These are phyloP conservation scores for Fusarium guadeloupense DNA, from an alignment of 2,329 filamentous ascomycete genomes.

Conservation along the genomic window DNA sequence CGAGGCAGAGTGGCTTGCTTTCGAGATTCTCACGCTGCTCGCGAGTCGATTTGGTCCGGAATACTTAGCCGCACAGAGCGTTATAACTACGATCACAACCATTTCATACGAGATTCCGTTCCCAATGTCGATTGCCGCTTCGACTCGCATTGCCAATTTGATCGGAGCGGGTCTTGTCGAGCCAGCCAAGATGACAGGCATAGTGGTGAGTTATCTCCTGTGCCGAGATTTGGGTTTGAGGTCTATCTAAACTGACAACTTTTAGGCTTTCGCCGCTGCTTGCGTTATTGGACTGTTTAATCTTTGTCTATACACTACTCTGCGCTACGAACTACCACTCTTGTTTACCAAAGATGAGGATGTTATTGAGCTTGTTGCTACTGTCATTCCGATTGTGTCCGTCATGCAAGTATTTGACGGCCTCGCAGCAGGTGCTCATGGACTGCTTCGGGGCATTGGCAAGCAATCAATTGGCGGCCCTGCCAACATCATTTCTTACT, in stretches of 20 bases:
- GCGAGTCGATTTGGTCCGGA: slow-evolving; percentile 81
- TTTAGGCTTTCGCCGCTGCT: slow-evolving; percentile 68
- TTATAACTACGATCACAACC: slow-evolving; percentile 79
- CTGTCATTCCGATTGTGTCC: slow-evolving; percentile 81
- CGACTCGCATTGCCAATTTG: slow-evolving; percentile 88
- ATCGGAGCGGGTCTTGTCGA: slow-evolving; percentile 86
- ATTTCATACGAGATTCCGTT: slow-evolving; percentile 94
- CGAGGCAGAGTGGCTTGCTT: slow-evolving; percentile 90
- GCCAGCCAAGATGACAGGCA: slow-evolving; percentile 82
- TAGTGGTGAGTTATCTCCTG: slow-evolving; percentile 65
- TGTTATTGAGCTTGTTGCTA: slow-evolving; percentile 73
- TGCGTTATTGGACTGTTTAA: slow-evolving; percentile 82
- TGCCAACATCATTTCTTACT: slow-evolving; percentile 87
- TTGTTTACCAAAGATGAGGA: slow-evolving; percentile 80
- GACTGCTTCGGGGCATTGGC: slow-evolving; percentile 85
- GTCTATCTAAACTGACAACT: slow-evolving; percentile 1
- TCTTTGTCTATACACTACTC: slow-evolving; percentile 70
- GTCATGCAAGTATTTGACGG: slow-evolving; percentile 92
- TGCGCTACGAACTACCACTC: slow-evolving; percentile 78
- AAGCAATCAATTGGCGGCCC: slow-evolving; percentile 91
- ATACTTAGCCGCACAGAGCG: slow-evolving; percentile 86
- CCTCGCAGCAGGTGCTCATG: slow-evolving; percentile 80
- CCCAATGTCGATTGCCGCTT: slow-evolving; percentile 86
- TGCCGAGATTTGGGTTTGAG: not conserved
- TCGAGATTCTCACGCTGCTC: slow-evolving; percentile 88